A percentile compares a stretch with the other conserved stretches of the same genome.
Evolutionary conservation across 768 basidiomycete genomes (phyloP).

Genomic region (Pulveroboletus sp.): DNA sequence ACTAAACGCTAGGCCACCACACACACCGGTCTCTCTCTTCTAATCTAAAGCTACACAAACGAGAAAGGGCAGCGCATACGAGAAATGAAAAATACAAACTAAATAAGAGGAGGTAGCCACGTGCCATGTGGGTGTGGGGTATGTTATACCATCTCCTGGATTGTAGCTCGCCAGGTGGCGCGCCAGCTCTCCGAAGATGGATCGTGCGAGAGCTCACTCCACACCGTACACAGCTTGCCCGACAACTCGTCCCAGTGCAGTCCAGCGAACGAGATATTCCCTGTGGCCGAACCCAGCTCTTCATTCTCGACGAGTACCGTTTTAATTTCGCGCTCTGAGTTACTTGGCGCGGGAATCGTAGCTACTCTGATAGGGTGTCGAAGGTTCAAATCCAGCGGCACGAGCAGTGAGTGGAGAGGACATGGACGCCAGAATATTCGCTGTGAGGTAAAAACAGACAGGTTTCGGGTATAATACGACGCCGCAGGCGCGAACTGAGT

Average conservation of each 20-base stretch:
- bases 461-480: slow-evolving; percentile 14
- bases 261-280: slow-evolving; percentile 14
- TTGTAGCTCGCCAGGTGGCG: slow-evolving; percentile 5
- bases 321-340: slow-evolving; percentile 13
- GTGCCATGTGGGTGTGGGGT: background rate
- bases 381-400: slow-evolving; percentile 1
- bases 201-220: slow-evolving; percentile 11
- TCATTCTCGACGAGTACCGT: slow-evolving; percentile 22
- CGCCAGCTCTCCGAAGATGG: slow-evolving; percentile 20
- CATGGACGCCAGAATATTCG: slow-evolving; percentile 27
- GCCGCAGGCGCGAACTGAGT: slow-evolving; percentile 17
- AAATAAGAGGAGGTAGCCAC: no score
- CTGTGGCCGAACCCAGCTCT: slow-evolving; percentile 6
- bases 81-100: no score
- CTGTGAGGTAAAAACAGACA: slow-evolving; percentile 22
- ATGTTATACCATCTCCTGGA: slow-evolving; percentile 25
- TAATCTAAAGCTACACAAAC: no score
- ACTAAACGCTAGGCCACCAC: no score
- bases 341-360: slow-evolving; percentile 12
- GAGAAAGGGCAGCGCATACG: no score
- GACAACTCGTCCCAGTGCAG: slow-evolving; percentile 31
- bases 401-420: slow-evolving; percentile 4
- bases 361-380: slow-evolving; percentile 21
- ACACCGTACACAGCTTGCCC: slow-evolving; percentile 24
- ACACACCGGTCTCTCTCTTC: no score